Conservation (phyloP, 2,329 filamentous ascomycete species). For the Teratosphaeriaceae sp. region DNA sequence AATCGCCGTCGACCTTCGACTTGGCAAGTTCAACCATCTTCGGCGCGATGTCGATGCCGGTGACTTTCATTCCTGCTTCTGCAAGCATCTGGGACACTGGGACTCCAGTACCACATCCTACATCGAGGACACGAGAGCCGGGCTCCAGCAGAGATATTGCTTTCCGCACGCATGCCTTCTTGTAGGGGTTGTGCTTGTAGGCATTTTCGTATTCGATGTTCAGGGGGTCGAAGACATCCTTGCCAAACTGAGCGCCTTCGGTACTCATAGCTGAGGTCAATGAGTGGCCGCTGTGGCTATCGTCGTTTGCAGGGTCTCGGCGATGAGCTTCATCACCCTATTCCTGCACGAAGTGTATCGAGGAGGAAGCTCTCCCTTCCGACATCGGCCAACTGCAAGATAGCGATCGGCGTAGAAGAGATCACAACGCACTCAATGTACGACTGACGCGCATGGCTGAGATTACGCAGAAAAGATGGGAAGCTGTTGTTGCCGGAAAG, state of each 20-base stretch:
- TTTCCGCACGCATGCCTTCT: slow-evolving; percentile 14
- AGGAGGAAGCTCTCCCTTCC: too few species aligned
- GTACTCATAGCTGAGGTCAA: too few species aligned
- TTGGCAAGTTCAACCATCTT: slow-evolving; percentile 26
- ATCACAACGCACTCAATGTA: too few species aligned
- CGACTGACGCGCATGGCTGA: too few species aligned
- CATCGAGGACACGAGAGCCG: slow-evolving; percentile 19
- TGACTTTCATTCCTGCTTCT: slow-evolving; percentile 22
- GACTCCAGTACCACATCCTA: slow-evolving; percentile 30
- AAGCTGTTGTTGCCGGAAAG: too few species aligned
- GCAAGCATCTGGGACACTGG: slow-evolving; percentile 24
- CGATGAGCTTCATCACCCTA: too few species aligned
- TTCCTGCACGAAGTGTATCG: too few species aligned
- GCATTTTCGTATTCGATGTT: slow-evolving; percentile 27
- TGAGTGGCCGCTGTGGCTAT: too few species aligned
- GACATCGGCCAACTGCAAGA: too few species aligned
- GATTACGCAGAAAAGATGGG: too few species aligned
- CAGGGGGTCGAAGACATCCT: slow-evolving; percentile 13
- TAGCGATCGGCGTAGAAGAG: too few species aligned
- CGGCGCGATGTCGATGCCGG: slow-evolving; percentile 25
- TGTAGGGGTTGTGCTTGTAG: slow-evolving; percentile 24
- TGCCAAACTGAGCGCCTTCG: neutral
- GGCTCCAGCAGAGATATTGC: slow-evolving; percentile 12
- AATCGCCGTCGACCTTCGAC: slow-evolving; percentile 13
- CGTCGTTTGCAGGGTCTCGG: too few species aligned